Percentiles rank a stretch among this genome's conserved stretches.
Conservation (phyloP, 2,329 filamentous ascomycete species). For the Penicillium sp. region DNA sequence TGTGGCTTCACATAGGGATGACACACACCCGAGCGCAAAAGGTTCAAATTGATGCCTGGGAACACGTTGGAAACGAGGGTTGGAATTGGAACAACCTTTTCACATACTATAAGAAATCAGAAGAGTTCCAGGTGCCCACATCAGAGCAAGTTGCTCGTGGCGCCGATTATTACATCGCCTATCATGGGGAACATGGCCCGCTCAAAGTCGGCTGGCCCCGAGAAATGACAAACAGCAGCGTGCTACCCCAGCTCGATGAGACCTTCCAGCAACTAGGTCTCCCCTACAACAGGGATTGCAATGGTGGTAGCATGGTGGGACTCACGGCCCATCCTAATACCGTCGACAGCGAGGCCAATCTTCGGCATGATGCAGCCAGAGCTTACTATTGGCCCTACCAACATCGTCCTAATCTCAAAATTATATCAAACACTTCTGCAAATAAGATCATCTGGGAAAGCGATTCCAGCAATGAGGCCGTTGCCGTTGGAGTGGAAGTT, state of each 20-base stretch:
- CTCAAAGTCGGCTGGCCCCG: constrained; percentile 30
- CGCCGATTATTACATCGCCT: constrained; percentile 27
- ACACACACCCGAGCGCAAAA: constrained; percentile 39
- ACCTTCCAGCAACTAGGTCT: constrained; percentile 41
- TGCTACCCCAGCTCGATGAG: constrained; percentile 34
- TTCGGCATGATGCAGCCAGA: constrained; percentile 49
- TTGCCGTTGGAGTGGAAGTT: constrained; percentile 33
- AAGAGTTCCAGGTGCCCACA: constrained; percentile 28
- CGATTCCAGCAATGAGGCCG: constrained; percentile 10
- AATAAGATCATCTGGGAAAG: constrained; percentile 41
- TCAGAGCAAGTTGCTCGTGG: constrained; percentile 23
- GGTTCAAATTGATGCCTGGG: constrained; percentile 41
- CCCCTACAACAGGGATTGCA: constrained; percentile 43
- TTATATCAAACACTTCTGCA: constrained; percentile 45
- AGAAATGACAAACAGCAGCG: constrained; percentile 21
- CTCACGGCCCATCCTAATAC: constrained; percentile 45
- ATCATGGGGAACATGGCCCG: constrained; percentile 31
- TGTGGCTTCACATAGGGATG: constrained; percentile 30
- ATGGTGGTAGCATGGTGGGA: constrained; percentile 47
- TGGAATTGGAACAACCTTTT: constrained; percentile 35
- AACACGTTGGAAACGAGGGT: constrained; percentile 30
- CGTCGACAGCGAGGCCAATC: constrained; percentile 35
- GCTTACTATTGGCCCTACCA: constrained; percentile 49
- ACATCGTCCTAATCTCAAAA: constrained; percentile 43
- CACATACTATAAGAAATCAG: constrained; percentile 33